A percentile compares a stretch with the other conserved stretches of the same genome.
Conservation (phyloP, 306 rosid genomes). For the Datisca glomerata region DNA sequence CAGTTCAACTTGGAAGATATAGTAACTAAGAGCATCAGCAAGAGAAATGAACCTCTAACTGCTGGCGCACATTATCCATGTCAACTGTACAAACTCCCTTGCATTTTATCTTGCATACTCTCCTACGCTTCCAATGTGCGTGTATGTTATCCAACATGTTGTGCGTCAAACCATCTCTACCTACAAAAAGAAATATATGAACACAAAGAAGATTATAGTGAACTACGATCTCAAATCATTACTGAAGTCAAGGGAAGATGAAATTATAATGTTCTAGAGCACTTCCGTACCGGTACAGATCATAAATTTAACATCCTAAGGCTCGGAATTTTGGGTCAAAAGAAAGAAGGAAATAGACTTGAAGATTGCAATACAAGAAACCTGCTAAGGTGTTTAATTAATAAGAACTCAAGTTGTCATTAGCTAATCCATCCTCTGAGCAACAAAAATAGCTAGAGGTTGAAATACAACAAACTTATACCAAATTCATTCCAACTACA, state of each 20-base stretch:
- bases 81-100: constrained; percentile 88
- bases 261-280: not conserved
- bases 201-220: too few species aligned
- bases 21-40: not conserved
- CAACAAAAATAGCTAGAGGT: too few species aligned
- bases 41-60: constrained; percentile 60
- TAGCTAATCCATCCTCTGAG: too few species aligned
- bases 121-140: constrained; percentile 88
- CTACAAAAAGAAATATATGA: constrained; percentile 24
- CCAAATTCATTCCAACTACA: too few species aligned
- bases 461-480: too few species aligned
- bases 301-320: too few species aligned
- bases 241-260: not conserved
- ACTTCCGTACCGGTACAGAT: not conserved
- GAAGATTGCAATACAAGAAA: too few species aligned
- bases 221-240: too few species aligned
- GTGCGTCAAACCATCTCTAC: constrained; percentile 96
- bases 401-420: too few species aligned
- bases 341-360: constrained; percentile 1
- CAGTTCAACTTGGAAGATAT: too few species aligned
- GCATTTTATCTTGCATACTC: constrained; percentile 90
- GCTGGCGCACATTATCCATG: constrained; percentile 70
- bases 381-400: too few species aligned
- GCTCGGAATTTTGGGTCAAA: not conserved
- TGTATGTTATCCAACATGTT: constrained; percentile 98